Base-by-base conservation (phyloP, 2,329 filamentous ascomycete genomes). In the Fusarium cyanostomum region DNA sequence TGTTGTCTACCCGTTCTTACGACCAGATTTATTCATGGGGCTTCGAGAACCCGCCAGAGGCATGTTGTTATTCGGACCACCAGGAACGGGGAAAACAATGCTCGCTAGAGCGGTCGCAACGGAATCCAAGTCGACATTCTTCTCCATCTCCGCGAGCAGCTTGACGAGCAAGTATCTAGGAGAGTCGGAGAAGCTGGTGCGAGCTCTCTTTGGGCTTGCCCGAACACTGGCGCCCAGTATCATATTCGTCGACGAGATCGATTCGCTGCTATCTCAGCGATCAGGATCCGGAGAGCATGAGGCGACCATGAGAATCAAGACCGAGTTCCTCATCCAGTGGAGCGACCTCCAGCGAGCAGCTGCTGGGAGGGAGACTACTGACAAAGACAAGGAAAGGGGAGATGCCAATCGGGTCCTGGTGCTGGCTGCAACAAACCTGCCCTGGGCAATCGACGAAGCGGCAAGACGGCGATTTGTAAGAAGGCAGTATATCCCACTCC, bases 51-150 rank as follows among this genome's bases (percentile, higher is more conserved):
- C 95, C 16, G 94, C 95, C 12, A 84, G 93, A 56, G 95, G 95
- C 7, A 98, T 99, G 92, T 83, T 99, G 2, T 83, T 99, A 1
- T 99, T 99, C 73, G 95, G 95, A 0, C 95, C 95, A 1, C 95
- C 95, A 0, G 95, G 95, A n/a, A 99, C 95, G 0, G 95, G 95
- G 49, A 99, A 99, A 77, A 99, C 95, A 0, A 99, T 99, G 95
- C 82, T 99, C 33, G 95, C 95, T 9, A 87, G 95, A 64, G 74
- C 76, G n/a, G 94, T 98, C 1, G 95, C 95, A 1, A 98, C 95
- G 0, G 95, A 99, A 76, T 96, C 92, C 2, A 90, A 89, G 70
- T 96, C 92, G 10, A 96, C 96, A 0, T 99, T 98, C 78, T 98
- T 99, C 78, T 96, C 94, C 12, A 97, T 99, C 53, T 97, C 93